A percentile compares a stretch with the other conserved stretches of the same genome.
Evolutionary conservation across 768 basidiomycete genomes (phyloP).

Genomic region (Agaricus subrufescens): DNA sequence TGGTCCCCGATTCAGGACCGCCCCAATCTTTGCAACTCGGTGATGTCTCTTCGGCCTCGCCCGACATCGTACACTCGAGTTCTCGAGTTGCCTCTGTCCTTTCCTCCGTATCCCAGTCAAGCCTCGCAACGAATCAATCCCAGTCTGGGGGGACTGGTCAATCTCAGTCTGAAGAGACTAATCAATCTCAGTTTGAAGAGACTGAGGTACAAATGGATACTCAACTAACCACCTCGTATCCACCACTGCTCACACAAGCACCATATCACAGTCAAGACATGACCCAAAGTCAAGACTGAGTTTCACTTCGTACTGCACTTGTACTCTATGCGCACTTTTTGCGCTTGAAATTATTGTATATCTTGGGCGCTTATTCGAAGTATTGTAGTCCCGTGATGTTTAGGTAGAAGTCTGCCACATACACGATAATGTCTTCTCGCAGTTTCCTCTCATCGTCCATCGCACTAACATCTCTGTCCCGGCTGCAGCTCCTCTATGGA

Average conservation of each 20-base stretch:
- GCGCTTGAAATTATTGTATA: neutral
- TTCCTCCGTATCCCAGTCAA: neutral
- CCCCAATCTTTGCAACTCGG: neutral
- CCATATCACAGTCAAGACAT: slow-evolving; percentile 46
- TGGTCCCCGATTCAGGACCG: neutral
- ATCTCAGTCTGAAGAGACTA: neutral
- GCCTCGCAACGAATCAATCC: neutral
- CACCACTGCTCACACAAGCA: slow-evolving; percentile 47
- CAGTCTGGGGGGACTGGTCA: neutral
- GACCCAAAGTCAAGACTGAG: slow-evolving; percentile 25
- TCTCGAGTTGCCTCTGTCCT: neutral
- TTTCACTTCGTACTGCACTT: neutral
- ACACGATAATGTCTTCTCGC: neutral
- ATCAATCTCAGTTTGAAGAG: neutral
- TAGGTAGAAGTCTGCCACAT: neutral
- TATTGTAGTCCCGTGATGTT: slow-evolving; percentile 2
- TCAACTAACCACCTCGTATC: slow-evolving; percentile 17
- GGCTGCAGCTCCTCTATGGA: slow-evolving; percentile 26
- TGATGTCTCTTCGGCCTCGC: neutral
- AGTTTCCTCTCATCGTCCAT: slow-evolving; percentile 1
- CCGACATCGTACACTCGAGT: neutral
- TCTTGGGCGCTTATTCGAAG: neutral
- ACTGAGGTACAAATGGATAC: neutral
- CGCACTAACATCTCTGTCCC: slow-evolving; percentile 1
- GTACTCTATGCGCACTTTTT: neutral